phyloP scores from a whole-genome alignment of 2,329 filamentous ascomycete species.

The Tolypocladium capitatum region DNA sequence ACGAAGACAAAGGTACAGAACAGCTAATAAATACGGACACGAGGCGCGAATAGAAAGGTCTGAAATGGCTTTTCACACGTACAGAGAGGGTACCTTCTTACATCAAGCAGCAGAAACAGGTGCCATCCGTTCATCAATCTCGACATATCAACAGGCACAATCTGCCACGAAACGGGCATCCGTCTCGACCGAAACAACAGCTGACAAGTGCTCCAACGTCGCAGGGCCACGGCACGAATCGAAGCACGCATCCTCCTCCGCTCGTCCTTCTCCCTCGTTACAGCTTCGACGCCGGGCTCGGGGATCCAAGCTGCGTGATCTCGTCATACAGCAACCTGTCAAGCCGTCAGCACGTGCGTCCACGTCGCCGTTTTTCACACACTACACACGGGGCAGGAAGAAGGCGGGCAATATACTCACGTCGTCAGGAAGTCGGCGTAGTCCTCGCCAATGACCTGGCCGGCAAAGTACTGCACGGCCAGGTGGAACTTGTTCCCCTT shows the following conservation, averaged over 20 bases:
- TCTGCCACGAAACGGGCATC: not conserved
- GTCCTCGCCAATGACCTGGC: slow-evolving; percentile 91
- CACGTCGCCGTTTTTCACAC: not conserved
- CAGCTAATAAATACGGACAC: not conserved
- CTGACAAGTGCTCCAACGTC: not conserved
- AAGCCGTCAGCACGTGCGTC: not conserved
- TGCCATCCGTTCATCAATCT: not conserved
- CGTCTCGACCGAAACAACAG: not conserved
- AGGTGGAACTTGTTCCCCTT: slow-evolving; percentile 87
- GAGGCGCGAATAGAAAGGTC: too few relatives aligned
- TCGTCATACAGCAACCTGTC: slow-evolving; percentile 71
- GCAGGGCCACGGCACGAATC: not conserved
- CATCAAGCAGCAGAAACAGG: not conserved
- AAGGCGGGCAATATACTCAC: slow-evolving; percentile 33
- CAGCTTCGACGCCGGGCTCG: slow-evolving; percentile 49
- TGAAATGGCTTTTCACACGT: not conserved
- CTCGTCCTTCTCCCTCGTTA: slow-evolving; percentile 16
- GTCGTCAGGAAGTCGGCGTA: slow-evolving; percentile 91
- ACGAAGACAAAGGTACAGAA: not conserved
- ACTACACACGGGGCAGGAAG: not conserved
- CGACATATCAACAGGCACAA: not conserved
- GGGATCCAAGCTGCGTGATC: slow-evolving; percentile 60
- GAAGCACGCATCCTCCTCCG: not conserved
- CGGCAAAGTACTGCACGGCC: slow-evolving; percentile 82
- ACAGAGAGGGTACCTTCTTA: not conserved